Evolutionary conservation across 1,139 yeast species (phyloP), one percentile per base, ranked within the genome.

Genomic region (Lodderomyces jiufengensis): DNA sequence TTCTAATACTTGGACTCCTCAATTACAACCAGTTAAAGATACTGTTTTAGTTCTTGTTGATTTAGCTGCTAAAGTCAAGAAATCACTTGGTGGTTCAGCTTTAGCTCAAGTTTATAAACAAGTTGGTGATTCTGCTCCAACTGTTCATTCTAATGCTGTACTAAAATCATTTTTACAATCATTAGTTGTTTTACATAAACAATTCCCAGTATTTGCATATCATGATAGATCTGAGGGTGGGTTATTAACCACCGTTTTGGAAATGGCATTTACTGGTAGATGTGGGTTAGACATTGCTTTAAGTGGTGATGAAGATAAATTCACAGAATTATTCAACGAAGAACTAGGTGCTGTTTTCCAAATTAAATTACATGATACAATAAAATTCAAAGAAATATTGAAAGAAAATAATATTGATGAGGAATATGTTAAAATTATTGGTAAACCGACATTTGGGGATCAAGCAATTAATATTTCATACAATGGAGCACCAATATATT

Each of bases 221-320:
- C 99, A 94, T 56, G 99, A 94, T 62, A 76, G 94, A 56, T 86
- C 96, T 15, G 99, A 94, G 61, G 99, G 99, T 73, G 99, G 99
- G 55, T 70, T 90, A 51, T 66, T 90, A 43, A 80, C 85, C 34
- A 82, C 98, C 8, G 67, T 85, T 33, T 66, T 84, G 29, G 99
- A 94, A 66, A 92, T 94, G 98, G 95, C 96, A 1, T 94, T 94
- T 66, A 95, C 98, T 33, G 90, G 94, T 23, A 83, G 97, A 65
- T 76, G 79, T 40, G 99, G 98, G 46, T 51, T 62, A 24, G 63
- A 61, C 27, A 57, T 90, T 43, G 65, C 74, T 30, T 43, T 71
- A 32, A 39, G 47, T 8, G 61, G 66, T 24, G 31, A 27, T 28
- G 62, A 61, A 21, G 72, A 70, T 39, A 53, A 61, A 18, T 63